These are phyloP conservation scores for Cyathus striatus DNA, from an alignment of 768 basidiomycete genomes.

Conservation along the genomic window DNA sequence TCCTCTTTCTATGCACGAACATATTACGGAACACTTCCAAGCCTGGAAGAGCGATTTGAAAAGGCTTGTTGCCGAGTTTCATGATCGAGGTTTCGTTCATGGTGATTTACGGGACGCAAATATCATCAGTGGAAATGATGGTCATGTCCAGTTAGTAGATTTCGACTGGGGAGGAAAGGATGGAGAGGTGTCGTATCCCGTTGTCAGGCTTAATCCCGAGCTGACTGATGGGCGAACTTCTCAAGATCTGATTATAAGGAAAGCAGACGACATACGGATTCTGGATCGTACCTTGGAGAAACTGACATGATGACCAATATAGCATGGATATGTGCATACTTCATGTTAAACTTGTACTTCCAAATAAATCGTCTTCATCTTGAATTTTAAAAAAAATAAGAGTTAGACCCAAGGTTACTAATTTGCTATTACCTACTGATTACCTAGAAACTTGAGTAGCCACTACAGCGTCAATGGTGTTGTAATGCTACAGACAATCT, in stretches of 20 bases:
- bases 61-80: conserved; percentile 8
- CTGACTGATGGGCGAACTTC: conserved; percentile 5
- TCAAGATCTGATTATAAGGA: conserved; percentile 6
- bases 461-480: too few relatives aligned
- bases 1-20: neutral
- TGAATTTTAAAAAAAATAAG: too few relatives aligned
- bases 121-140: conserved; percentile 7
- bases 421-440: too few relatives aligned
- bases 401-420: too few relatives aligned
- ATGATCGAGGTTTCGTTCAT: conserved; percentile 10
- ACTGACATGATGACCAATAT: conserved; percentile 1
- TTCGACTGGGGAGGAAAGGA: conserved; percentile 11
- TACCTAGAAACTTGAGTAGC: too few relatives aligned
- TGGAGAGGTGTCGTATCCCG: conserved; percentile 8
- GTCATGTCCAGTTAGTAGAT: conserved; percentile 10
- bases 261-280: conserved; percentile 9
- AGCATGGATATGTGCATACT: too few relatives aligned
- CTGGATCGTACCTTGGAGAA: conserved; percentile 6
- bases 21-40: neutral
- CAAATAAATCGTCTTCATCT: too few relatives aligned
- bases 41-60: conserved; percentile 2
- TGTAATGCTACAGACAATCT: too few relatives aligned
- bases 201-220: conserved; percentile 6
- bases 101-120: conserved; percentile 14
- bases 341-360: too few relatives aligned